Base-by-base conservation (phyloP, 306 rosid species). In the Vigna trinervia region DNA sequence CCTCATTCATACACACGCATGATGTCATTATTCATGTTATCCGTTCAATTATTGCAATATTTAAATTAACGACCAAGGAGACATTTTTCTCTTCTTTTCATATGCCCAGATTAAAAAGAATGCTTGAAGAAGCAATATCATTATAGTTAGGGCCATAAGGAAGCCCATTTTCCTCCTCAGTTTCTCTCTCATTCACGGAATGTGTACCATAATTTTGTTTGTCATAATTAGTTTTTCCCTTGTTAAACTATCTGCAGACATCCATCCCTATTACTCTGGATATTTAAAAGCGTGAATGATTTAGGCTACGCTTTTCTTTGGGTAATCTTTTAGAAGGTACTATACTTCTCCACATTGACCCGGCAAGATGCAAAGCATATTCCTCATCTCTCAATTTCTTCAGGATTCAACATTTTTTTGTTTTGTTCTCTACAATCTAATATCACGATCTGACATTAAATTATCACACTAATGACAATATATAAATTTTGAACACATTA, bases 11-110 rank as follows among this genome's bases (percentile, higher is more conserved):
- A 57, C 61, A 11, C 56, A 82, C 61, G 62, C 41, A 79, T 74
- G 79, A 63, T 74, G 81, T 85, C 86, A 85, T 78, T 75, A 75
- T 58, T 69, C 56, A 50, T 30, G 63, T 14, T 34, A 71, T 82
- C 58, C 62, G 73, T 73, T 59, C 78, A 61, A 84, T 83, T 73
- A 79, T 73, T 77, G 80, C 69, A 78, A 73, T 77, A 58, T 53
- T 70, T 39, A 63, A 70, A 63, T 67, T 10, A 61, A 39, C 45
- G 76, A 61, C 47, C 75, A 60, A 78, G 82, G 72, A 6, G 48
- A 71, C 28, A 75, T 54, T 82, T 50, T 74, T 75, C 85, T 71
- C 80, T 85, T 78, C 80, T 75, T 82, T 82, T 64, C 69, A 75
- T 38, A 78, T 52, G 19, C 63, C 52, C 34, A 46, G 30, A 54